Base-by-base conservation (phyloP, 306 rosid genomes). In the Acacia melanoxylon region DNA sequence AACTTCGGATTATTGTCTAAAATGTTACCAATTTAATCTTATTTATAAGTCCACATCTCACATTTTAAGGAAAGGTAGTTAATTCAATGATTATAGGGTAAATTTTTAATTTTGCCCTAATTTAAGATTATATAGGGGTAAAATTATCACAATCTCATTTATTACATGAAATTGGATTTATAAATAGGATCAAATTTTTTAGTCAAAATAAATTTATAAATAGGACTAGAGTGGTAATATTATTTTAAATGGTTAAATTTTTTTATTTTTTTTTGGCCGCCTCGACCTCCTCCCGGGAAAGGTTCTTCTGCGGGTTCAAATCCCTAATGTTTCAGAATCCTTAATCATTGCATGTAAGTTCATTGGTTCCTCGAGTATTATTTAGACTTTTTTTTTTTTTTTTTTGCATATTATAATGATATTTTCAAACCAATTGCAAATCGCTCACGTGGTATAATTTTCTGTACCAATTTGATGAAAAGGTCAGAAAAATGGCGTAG, bases 1-100 rank as follows among this genome's bases (percentile, higher is more conserved):
- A 44, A 52, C 12, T 73, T 41, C 52, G 27, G 75, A 65, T 65
- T 65, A 51, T 79, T 75, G 78, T 83, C 68, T 35, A 75, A 82
- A 7, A n/a, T n/a, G n/a, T n/a, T n/a, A n/a, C n/a, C n/a, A n/a
- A n/a, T n/a, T n/a, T n/a, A n/a, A n/a, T n/a, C n/a, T n/a, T n/a
- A n/a, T n/a, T n/a, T n/a, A n/a, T n/a, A n/a, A n/a, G n/a, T n/a
- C n/a, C n/a, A n/a, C n/a, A n/a, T n/a, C n/a, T n/a, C n/a, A n/a
- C n/a, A n/a, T n/a, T n/a, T n/a, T n/a, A n/a, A n/a, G n/a, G n/a
- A n/a, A n/a, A n/a, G n/a, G n/a, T n/a, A n/a, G n/a, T n/a, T n/a
- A n/a, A n/a, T n/a, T n/a, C n/a, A n/a, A n/a, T n/a, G n/a, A n/a
- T n/a, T n/a, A n/a, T n/a, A n/a, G n/a, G n/a, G n/a, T n/a, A n/a